These are phyloP conservation scores for Cercospora brassicicola DNA, from an alignment of 2,329 filamentous ascomycete genomes.

Conservation along the genomic window DNA sequence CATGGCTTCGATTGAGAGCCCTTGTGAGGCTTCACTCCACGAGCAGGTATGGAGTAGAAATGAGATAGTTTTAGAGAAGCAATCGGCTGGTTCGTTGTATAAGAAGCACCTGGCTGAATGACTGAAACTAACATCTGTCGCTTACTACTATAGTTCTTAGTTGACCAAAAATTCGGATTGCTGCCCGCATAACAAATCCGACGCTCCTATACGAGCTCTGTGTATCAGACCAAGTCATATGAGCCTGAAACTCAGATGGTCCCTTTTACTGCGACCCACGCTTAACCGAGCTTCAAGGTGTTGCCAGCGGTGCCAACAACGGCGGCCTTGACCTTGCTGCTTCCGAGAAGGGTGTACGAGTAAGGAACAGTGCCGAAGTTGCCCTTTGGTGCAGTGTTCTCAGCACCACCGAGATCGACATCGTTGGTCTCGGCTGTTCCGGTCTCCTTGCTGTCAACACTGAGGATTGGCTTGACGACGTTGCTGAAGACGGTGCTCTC, in stretches of 20 bases:
- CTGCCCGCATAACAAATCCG: neutral
- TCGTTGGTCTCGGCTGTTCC: constrained; percentile 43
- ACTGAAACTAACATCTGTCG: constrained; percentile 1
- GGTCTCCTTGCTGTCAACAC: constrained; percentile 33
- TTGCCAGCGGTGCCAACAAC: constrained; percentile 45
- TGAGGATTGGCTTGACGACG: constrained; percentile 41
- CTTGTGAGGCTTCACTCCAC: neutral
- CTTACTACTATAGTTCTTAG: neutral
- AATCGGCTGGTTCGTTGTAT: neutral
- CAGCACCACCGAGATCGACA: constrained; percentile 43
- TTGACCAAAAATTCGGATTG: neutral
- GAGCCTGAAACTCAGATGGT: neutral
- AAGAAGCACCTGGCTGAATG: neutral
- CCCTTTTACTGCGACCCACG: neutral
- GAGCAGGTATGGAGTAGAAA: neutral
- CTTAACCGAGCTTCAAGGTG: constrained; percentile 39
- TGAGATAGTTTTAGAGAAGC: neutral
- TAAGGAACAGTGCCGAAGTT: constrained; percentile 41
- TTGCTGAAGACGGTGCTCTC: constrained; percentile 44
- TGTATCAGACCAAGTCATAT: neutral
- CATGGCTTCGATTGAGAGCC: neutral
- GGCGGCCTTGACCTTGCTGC: constrained; percentile 40
- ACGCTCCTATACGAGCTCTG: neutral
- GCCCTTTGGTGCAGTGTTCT: constrained; percentile 39
- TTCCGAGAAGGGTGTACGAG: constrained; percentile 38